Percentiles rank a stretch among this genome's conserved stretches.
Evolutionary conservation across 441 rosid species (phyloP).

Genomic region (Aleurites moluccanus): DNA sequence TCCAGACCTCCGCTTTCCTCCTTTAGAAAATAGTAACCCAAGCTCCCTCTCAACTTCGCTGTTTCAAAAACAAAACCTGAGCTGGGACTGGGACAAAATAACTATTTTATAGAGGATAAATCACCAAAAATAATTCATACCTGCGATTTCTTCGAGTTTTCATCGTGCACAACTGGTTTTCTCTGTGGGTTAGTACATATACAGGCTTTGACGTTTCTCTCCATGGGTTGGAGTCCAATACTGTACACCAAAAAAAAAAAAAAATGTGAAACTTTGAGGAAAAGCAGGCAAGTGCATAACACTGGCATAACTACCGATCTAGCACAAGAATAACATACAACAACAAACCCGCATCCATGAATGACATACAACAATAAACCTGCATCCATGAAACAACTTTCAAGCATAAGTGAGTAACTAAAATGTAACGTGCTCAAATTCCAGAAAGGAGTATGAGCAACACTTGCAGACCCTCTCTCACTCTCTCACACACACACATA

Average conservation of each 20-base stretch:
- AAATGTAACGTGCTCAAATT: not conserved
- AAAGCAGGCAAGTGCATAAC: not conserved
- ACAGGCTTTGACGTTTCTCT: conserved; percentile 85
- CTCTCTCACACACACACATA: not conserved
- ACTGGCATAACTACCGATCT: conserved; percentile 7
- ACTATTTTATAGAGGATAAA: not conserved
- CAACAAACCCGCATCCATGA: not conserved
- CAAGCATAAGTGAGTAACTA: not conserved
- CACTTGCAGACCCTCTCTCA: not conserved
- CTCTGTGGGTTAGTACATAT: conserved; percentile 74
- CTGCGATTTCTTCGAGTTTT: conserved; percentile 89
- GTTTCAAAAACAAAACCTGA: conserved; percentile 28
- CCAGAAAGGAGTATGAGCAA: not conserved
- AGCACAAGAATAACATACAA: conserved; percentile 4
- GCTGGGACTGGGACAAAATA: conserved; percentile 8
- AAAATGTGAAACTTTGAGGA: conserved; percentile 5
- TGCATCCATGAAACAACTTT: conserved; percentile 5
- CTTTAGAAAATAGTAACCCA: conserved; percentile 72
- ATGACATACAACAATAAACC: too few species aligned
- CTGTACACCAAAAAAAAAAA: conserved; percentile 49
- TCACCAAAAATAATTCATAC: conserved; percentile 34
- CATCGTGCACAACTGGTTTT: conserved; percentile 92
- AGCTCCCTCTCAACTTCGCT: conserved; percentile 96
- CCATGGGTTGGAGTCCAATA: conserved; percentile 96
- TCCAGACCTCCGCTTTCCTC: conserved; percentile 54